Conservation (phyloP, 768 basidiomycete species). For the Suillus subaureus region DNA sequence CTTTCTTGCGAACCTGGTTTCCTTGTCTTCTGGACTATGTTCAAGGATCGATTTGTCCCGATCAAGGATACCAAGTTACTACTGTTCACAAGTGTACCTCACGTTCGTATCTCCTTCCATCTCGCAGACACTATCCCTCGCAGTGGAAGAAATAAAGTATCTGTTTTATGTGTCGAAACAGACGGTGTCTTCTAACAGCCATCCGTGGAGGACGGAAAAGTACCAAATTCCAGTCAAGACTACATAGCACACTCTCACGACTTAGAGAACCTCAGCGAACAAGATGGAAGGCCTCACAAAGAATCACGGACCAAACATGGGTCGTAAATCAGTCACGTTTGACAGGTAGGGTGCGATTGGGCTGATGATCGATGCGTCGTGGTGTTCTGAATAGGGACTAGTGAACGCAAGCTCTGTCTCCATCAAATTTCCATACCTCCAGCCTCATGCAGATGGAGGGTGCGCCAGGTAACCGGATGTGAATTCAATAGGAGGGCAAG, state of each 20-base stretch:
- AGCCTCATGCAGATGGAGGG: not conserved
- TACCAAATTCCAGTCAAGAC: not conserved
- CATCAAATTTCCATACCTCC: not conserved
- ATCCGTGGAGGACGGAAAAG: not conserved
- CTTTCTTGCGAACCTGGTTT: not conserved
- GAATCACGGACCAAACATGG: constrained; percentile 1
- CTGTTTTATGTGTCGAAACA: not conserved
- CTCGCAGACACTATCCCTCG: not conserved
- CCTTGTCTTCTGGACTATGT: not conserved
- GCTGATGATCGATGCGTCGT: not conserved
- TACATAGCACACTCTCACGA: constrained; percentile 2
- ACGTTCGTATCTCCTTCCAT: not conserved
- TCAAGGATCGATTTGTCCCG: not conserved
- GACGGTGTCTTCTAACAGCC: not conserved
- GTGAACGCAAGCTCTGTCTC: not conserved
- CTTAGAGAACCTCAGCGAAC: not conserved
- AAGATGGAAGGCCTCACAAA: not conserved
- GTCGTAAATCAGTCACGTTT: not conserved
- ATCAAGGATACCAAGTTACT: constrained; percentile 4
- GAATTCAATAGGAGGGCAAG: not conserved
- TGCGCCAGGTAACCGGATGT: not conserved
- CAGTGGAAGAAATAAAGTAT: not conserved
- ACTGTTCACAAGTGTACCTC: not conserved
- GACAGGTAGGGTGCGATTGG: not conserved
- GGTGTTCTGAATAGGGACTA: not conserved